phyloP scores from a whole-genome alignment of 306 rosid genomes.

The Medicago truncatula region DNA sequence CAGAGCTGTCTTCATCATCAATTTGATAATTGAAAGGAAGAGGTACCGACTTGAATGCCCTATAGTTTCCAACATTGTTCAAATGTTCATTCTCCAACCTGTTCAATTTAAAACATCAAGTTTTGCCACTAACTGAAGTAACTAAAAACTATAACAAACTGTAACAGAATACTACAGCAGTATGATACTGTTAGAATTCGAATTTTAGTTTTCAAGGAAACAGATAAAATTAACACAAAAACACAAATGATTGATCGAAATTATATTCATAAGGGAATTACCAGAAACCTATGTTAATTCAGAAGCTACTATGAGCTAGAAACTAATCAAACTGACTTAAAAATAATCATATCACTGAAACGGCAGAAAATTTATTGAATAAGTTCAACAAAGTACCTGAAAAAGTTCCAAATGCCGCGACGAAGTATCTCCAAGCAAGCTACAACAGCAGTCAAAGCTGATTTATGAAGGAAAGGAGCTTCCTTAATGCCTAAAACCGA shows the following conservation, averaged over 20 bases:
- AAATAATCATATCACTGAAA: too few species aligned
- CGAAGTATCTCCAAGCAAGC: conserved; percentile 79
- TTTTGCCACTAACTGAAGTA: neutral
- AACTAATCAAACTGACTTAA: too few species aligned
- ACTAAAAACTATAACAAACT: too few species aligned
- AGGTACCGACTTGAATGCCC: conserved; percentile 82
- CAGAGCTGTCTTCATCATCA: conserved; percentile 32
- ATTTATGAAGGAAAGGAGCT: conserved; percentile 62
- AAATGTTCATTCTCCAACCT: conserved; percentile 52
- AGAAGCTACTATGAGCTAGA: too few species aligned
- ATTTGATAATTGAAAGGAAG: conserved; percentile 66
- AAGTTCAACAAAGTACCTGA: conserved; percentile 54
- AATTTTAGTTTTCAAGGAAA: too few species aligned
- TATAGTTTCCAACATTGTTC: conserved; percentile 78
- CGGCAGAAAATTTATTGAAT: too few species aligned
- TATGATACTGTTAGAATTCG: too few species aligned
- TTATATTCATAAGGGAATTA: too few species aligned
- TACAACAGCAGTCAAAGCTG: conserved; percentile 63
- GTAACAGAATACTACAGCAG: too few species aligned
- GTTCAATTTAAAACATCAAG: conserved; percentile 6
- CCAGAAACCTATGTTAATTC: too few species aligned
- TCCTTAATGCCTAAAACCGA: conserved; percentile 61
- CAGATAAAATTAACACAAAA: too few species aligned
- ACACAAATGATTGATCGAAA: too few species aligned
- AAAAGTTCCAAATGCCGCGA: conserved; percentile 91